phyloP scores from a whole-genome alignment of 2,329 filamentous ascomycete genomes.

The Colletotrichum magnum region DNA sequence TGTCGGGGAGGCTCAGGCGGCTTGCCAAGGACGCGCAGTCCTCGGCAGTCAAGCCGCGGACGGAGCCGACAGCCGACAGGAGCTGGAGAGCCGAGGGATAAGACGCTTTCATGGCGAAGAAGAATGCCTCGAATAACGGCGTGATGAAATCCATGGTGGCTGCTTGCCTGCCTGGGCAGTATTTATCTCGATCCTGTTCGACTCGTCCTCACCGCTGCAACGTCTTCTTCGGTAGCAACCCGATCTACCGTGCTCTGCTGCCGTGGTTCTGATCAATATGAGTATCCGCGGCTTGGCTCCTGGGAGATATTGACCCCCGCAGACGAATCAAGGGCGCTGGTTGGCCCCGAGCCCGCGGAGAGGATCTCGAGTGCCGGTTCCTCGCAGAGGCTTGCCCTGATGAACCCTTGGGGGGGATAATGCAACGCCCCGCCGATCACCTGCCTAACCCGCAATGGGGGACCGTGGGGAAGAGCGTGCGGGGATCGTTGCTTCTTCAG shows the following conservation, averaged over 20 bases:
- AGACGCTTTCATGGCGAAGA: constrained; percentile 5
- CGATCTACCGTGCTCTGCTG: constrained; percentile 25
- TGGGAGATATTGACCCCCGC: background rate
- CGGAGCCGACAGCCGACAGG: background rate
- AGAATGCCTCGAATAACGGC: no score
- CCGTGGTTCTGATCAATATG: constrained; percentile 16
- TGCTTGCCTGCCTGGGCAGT: background rate
- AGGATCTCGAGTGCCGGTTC: background rate
- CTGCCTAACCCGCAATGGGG: constrained; percentile 13
- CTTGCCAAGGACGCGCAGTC: constrained; percentile 23
- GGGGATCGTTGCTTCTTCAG: constrained; percentile 26
- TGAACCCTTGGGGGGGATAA: background rate
- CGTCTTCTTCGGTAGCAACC: background rate
- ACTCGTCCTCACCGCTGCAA: background rate
- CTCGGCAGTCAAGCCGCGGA: background rate
- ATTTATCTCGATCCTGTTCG: background rate
- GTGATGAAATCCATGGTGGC: no score
- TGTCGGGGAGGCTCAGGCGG: constrained; percentile 42
- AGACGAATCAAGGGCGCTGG: constrained; percentile 12
- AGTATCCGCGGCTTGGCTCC: background rate
- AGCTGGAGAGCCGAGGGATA: background rate
- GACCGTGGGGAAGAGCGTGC: constrained; percentile 5
- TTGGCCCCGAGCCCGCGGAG: constrained; percentile 1
- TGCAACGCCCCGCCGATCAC: constrained; percentile 8
- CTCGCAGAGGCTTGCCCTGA: background rate